These are phyloP conservation scores for Phytopythium mirpurense DNA, from an alignment of 352 stramenopile genomes.

Conservation along the genomic window DNA sequence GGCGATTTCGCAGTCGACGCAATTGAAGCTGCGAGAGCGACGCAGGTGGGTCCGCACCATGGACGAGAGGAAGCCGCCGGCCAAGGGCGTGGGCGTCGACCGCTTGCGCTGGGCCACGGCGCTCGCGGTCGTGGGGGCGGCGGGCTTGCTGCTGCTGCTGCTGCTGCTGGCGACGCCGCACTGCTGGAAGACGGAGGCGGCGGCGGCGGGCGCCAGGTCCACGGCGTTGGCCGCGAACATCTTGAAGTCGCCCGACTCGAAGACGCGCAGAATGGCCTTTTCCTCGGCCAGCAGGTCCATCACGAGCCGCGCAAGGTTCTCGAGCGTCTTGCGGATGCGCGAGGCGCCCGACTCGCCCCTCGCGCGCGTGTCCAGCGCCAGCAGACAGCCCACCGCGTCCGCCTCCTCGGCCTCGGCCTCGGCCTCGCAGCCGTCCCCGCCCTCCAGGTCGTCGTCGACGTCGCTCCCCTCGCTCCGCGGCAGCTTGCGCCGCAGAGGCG, in stretches of 20 bases:
- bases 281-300: constrained; percentile 55
- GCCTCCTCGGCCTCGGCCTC: constrained; percentile 6
- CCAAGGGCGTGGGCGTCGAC: constrained; percentile 11
- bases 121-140: neutral
- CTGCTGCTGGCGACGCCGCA: constrained; percentile 23
- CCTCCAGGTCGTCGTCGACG: constrained; percentile 3
- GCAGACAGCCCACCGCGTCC: constrained; percentile 43
- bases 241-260: constrained; percentile 56
- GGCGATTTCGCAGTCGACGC: constrained; percentile 4
- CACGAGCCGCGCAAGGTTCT: constrained; percentile 56
- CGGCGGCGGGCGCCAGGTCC: constrained; percentile 17
- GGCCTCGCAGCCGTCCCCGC: neutral
- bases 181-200: constrained; percentile 19
- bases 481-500: constrained; percentile 29
- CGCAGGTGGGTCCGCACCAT: constrained; percentile 12
- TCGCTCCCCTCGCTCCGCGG: constrained; percentile 1
- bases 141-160: neutral
- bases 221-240: constrained; percentile 38
- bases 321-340: constrained; percentile 52
- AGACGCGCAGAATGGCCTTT: constrained; percentile 54
- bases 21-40: constrained; percentile 33
- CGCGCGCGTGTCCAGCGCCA: constrained; percentile 48
- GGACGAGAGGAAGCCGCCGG: constrained; percentile 11
- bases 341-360: constrained; percentile 25
- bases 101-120: neutral